A percentile compares a stretch with the other conserved stretches of the same genome.
Conservation (phyloP, 768 basidiomycete species). For the Mycena belliarum region DNA sequence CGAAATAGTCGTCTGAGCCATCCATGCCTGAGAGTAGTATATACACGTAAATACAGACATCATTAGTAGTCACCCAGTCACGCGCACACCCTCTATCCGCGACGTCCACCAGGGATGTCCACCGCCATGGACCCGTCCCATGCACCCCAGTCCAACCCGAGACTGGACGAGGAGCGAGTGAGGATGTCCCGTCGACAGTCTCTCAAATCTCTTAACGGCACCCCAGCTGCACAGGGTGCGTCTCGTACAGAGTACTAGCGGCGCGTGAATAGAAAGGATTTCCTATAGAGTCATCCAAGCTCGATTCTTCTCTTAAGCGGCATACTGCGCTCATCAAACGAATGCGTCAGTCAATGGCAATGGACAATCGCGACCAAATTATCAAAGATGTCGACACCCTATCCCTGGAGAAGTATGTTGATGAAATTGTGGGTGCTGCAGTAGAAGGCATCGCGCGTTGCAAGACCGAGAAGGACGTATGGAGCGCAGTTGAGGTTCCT, state of each 20-base stretch:
- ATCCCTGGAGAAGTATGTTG: conserved; percentile 92
- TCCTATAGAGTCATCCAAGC: conserved; percentile 66
- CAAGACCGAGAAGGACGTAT: conserved; percentile 90
- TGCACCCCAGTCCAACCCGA: conserved; percentile 5
- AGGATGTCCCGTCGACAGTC: conserved; percentile 17
- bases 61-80: too few species aligned
- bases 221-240: conserved; percentile 17
- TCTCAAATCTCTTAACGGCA: conserved; percentile 20
- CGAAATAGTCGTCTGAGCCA: conserved; percentile 61
- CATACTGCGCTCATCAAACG: conserved; percentile 96
- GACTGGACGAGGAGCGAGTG: conserved; percentile 18
- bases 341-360: conserved; percentile 81
- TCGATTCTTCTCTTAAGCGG: conserved; percentile 94
- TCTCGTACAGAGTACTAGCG: not conserved
- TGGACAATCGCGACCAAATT: conserved; percentile 82
- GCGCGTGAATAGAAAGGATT: not conserved
- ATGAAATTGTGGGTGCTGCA: conserved; percentile 87
- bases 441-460: conserved; percentile 85
- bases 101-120: not conserved
- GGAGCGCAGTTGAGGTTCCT: conserved; percentile 88
- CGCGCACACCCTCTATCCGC: too few species aligned
- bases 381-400: conserved; percentile 91
- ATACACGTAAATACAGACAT: not conserved
- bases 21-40: conserved; percentile 39
- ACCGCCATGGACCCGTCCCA: conserved; percentile 5